Evolutionary conservation across 2,329 filamentous ascomycete species (phyloP), one percentile per base, ranked within the genome.

Genomic region (Penicillium sp.): DNA sequence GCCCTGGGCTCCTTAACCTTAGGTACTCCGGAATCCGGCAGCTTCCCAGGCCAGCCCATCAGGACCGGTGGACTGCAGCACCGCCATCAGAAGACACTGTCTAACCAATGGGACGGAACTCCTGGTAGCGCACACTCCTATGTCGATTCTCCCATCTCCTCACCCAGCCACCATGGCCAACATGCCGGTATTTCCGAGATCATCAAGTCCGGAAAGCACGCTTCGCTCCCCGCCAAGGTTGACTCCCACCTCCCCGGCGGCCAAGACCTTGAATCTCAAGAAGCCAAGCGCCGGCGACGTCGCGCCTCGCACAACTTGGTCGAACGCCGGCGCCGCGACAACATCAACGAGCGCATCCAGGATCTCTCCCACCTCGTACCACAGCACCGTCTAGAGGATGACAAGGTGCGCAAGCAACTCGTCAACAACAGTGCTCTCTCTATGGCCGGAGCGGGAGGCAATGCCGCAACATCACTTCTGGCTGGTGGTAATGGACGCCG

Each of bases 341-440:
- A 97, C 69, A 99, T 99, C 79, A 99, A 99, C 63, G 94, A 99
- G 74, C 86, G 94, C 36, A 99, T 99, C 57, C 93, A 97, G 67
- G 94, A 99, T 68, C 82, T 99, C 7, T 96, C 93, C 67, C 90
- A 91, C 64, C 83, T 99, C 15, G 93, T 99, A 2, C 94, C 94
- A 20, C 82, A 87, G 54, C 94, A 99, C 72, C 87, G 94, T 54
- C 81, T 99, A 2, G 94, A 99, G 66, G 94, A 97, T 68, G 94
- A 99, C 75, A 97, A 96, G 76, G 89, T 97, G 41, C 88, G 92
- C 61, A 97, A 97, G 75, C 87, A 96, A 67, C 87, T 97, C 47
- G 86, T 93, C 65, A 97, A 92, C 68, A 96, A 93, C 55, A 93
- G 90, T 1, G 90, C 93, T 0, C 77, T 97, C 10, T 96, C 92